Evolutionary conservation across 352 stramenopile genomes (phyloP), one percentile per base, ranked within the genome.

Genomic region (Phytopythium delawarense): DNA sequence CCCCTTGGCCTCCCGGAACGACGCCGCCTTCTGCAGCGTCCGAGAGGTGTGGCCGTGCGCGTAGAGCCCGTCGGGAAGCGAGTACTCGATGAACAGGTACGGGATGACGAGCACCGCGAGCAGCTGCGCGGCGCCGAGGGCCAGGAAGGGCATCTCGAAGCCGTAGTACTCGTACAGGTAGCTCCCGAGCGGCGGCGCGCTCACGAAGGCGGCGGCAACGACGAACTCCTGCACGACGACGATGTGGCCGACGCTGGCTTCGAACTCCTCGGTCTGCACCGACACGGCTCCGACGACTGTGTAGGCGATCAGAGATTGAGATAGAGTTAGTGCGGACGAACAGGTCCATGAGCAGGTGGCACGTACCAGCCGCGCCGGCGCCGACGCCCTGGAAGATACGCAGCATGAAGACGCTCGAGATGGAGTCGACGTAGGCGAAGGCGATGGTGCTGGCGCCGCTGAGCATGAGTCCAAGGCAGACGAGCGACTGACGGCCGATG

Each of bases 21-120:
- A 70, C 11, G 69, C 59, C 11, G 56, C 46, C 12, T 42, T 70
- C 44, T 63, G 67, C 21, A 72, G 40, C 15, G 60, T 55, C 20
- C 64, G 49, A 13, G 70, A 63, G 12, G 62, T 57, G 20, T 59
- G 54, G 35, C 51, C 50, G n/a, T 69, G 45, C 4, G 67, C 64
- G 59, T 84, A 83, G 9, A 88, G 69, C 1, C 81, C 81, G 62
- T 91, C 81, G 4, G 79, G 72, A 4, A 91, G 76, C 42, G 74
- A 76, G 64, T 91, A 91, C 59, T 91, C 81, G 61, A 91, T 84
- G 62, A 91, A 91, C 50, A 89, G 59, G 53, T 87, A 84, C 11
- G 81, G 81, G 4, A 89, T 66, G 32, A 87, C 35, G 70, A 91
- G 82, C 53, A 91, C 76, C 12, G 82, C 67, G 32, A 78, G 48